phyloP scores from a whole-genome alignment of 163 green algal species.

The Scenedesmus sp. region DNA sequence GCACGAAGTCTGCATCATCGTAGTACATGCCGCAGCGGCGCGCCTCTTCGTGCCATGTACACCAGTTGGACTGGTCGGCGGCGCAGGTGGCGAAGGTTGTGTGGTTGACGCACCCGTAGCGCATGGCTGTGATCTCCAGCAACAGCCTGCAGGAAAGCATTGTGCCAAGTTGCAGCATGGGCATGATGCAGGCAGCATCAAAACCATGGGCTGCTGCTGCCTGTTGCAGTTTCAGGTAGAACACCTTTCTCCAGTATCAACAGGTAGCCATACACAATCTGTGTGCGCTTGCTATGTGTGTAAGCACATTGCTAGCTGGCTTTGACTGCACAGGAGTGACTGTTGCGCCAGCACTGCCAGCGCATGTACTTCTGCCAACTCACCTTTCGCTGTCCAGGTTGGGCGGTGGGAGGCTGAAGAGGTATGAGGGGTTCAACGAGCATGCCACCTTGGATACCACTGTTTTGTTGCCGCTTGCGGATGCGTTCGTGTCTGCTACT shows the following conservation, averaged over 20 bases:
- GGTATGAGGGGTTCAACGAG: slow-evolving; percentile 35
- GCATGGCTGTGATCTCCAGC: slow-evolving; percentile 48
- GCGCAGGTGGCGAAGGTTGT: slow-evolving; percentile 1
- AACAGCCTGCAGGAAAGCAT: slow-evolving; percentile 32
- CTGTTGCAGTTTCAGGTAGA: background rate
- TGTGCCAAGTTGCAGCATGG: no score
- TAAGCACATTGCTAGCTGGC: no score
- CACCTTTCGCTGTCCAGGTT: slow-evolving; percentile 29
- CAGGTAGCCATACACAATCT: no score
- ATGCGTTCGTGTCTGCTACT: background rate
- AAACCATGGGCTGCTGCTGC: background rate
- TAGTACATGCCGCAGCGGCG: slow-evolving; percentile 10
- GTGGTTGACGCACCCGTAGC: slow-evolving; percentile 42
- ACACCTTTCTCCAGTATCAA: no score
- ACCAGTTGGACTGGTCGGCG: slow-evolving; percentile 39
- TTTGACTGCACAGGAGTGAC: background rate
- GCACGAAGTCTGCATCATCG: slow-evolving; percentile 33
- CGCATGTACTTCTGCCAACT: background rate
- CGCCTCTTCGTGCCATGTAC: slow-evolving; percentile 1
- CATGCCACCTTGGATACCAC: slow-evolving; percentile 13
- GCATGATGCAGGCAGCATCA: background rate
- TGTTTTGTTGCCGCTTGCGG: background rate
- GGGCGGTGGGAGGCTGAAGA: slow-evolving; percentile 33
- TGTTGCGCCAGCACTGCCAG: no score
- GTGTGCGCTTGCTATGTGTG: no score